A percentile compares a stretch with the other conserved stretches of the same genome.
Conservation (phyloP, 345 rosid species). For the Populus alba region DNA sequence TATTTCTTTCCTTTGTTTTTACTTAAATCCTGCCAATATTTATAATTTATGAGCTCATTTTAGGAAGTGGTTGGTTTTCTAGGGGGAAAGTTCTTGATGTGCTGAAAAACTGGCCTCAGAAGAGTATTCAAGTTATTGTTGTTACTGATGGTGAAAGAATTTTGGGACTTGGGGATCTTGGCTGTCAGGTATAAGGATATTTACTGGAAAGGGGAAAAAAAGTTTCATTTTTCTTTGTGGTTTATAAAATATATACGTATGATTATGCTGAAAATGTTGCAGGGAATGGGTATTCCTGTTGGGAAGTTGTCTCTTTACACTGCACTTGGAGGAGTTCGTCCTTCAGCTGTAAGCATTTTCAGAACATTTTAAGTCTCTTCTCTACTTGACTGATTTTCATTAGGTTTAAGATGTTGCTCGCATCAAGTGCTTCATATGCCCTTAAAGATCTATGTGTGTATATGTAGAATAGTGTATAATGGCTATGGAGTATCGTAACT, state of each 20-base stretch:
- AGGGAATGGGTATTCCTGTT: conserved; percentile 97
- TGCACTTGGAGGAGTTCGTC: conserved; percentile 92
- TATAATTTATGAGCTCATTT: not conserved
- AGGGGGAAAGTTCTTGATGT: conserved; percentile 26
- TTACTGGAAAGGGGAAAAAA: not conserved
- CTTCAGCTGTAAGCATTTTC: conserved; percentile 62
- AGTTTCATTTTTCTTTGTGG: not conserved
- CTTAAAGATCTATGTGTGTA: no score
- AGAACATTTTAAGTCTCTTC: not conserved
- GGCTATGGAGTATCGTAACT: no score
- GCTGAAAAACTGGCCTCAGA: conserved; percentile 25
- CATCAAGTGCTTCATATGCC: not conserved
- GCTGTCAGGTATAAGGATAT: conserved; percentile 19
- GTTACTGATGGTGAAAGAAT: conserved; percentile 28
- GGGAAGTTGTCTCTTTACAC: conserved; percentile 79
- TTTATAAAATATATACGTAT: not conserved
- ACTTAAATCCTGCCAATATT: not conserved
- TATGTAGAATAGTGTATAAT: no score
- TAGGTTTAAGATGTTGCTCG: not conserved
- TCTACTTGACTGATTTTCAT: not conserved
- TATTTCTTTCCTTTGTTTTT: not conserved
- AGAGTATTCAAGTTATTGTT: conserved; percentile 22
- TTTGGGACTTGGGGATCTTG: conserved; percentile 28
- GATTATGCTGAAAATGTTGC: conserved; percentile 8
- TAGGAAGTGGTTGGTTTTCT: not conserved